Evolutionary conservation across 2,329 filamentous ascomycete species (phyloP).

Genomic region (Endocalyx cinctus): DNA sequence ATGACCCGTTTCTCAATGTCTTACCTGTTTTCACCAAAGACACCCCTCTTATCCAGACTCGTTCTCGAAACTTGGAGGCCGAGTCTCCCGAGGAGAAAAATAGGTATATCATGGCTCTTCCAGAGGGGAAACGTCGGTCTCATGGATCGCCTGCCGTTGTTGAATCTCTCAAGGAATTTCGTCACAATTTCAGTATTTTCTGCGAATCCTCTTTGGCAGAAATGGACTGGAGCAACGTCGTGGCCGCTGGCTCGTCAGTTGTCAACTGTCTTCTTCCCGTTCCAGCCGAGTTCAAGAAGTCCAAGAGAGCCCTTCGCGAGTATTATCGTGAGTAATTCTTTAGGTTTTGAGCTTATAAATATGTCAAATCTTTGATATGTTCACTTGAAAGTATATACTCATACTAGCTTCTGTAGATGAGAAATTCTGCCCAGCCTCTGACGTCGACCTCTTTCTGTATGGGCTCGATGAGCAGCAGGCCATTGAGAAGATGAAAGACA

Average conservation of each 20-base stretch:
- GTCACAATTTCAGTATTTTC: slow-evolving; percentile 75
- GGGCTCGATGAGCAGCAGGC: slow-evolving; percentile 68
- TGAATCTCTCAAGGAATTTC: slow-evolving; percentile 62
- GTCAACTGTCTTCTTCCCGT: slow-evolving; percentile 74
- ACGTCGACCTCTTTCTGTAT: slow-evolving; percentile 84
- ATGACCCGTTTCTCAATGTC: slow-evolving; percentile 57
- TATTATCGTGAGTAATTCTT: slow-evolving; percentile 81
- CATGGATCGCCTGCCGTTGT: slow-evolving; percentile 66
- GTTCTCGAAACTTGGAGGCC: slow-evolving; percentile 52
- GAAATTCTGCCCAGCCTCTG: slow-evolving; percentile 60
- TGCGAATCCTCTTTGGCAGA: slow-evolving; percentile 73
- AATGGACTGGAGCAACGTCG: slow-evolving; percentile 76
- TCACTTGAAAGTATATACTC: too few species aligned
- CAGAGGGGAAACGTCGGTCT: slow-evolving; percentile 54
- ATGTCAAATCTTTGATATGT: too few species aligned
- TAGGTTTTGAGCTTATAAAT: too few species aligned
- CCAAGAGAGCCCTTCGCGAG: slow-evolving; percentile 59
- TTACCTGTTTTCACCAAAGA: slow-evolving; percentile 60
- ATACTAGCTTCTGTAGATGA: slow-evolving; percentile 12
- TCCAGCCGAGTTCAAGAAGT: slow-evolving; percentile 54
- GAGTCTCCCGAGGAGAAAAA: slow-evolving; percentile 59
- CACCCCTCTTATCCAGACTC: slow-evolving; percentile 54
- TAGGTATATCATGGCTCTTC: slow-evolving; percentile 66
- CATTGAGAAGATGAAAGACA: background rate
- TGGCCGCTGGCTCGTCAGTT: slow-evolving; percentile 76